Conservation (phyloP, 176 grass and related monocot genomes). For the Eleusine indica region DNA sequence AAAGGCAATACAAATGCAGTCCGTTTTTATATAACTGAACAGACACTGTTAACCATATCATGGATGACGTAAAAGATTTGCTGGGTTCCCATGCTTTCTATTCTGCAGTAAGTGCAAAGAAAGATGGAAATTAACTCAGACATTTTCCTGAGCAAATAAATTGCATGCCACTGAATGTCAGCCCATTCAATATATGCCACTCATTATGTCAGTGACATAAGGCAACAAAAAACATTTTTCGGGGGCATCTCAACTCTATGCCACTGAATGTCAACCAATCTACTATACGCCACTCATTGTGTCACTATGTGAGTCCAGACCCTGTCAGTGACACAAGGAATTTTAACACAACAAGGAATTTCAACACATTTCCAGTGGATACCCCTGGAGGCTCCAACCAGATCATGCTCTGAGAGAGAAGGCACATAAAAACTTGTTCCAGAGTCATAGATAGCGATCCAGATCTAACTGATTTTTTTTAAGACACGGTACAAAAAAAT, state of each 20-base stretch:
- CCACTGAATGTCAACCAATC: neutral
- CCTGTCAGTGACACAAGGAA: neutral
- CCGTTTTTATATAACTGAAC: neutral
- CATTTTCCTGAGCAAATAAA: neutral
- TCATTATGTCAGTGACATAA: no score
- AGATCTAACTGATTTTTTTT: conserved; percentile 17
- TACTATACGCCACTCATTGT: neutral
- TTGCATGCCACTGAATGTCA: neutral
- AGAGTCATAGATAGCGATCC: conserved; percentile 11
- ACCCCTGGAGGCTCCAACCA: neutral
- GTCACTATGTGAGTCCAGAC: neutral
- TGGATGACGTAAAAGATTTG: neutral
- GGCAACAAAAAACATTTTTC: neutral
- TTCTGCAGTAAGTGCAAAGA: neutral
- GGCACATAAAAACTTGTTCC: neutral
- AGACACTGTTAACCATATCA: conserved; percentile 1
- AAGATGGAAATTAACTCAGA: neutral
- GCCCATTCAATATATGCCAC: no score
- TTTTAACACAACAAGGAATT: neutral
- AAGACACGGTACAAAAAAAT: neutral
- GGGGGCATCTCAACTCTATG: neutral
- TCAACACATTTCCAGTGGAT: neutral
- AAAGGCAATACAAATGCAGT: neutral
- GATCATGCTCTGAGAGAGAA: neutral
- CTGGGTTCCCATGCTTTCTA: neutral